phyloP scores from a whole-genome alignment of 495 filamentous ascomycete species.

The Tetracladium marchalianum region DNA sequence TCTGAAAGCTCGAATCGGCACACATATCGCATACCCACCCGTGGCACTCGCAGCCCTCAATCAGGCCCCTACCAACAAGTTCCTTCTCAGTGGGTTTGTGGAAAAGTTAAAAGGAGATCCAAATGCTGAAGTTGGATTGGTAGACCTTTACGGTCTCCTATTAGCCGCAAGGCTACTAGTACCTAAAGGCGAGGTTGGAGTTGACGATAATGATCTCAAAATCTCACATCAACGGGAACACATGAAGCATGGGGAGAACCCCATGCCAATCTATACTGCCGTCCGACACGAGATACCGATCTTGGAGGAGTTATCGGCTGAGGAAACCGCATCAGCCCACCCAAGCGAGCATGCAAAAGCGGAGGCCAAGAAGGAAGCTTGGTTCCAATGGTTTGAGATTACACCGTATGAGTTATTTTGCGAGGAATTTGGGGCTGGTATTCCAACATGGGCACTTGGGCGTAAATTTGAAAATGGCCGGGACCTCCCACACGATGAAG shows the following conservation, averaged over 20 bases:
- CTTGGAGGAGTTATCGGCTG: slow-evolving; percentile 30
- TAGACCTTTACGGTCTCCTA: slow-evolving; percentile 84
- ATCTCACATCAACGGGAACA: slow-evolving; percentile 72
- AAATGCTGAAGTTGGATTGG: slow-evolving; percentile 73
- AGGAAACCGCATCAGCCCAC: slow-evolving; percentile 28
- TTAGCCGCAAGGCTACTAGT: slow-evolving; percentile 76
- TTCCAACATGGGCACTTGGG: slow-evolving; percentile 89
- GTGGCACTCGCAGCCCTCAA: slow-evolving; percentile 65
- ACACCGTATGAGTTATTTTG: slow-evolving; percentile 95
- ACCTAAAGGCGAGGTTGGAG: slow-evolving; percentile 68
- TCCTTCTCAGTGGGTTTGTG: slow-evolving; percentile 74
- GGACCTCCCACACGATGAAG: slow-evolving; percentile 46
- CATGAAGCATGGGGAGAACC: slow-evolving; percentile 64
- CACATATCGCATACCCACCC: slow-evolving; percentile 90
- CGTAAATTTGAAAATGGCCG: slow-evolving; percentile 65
- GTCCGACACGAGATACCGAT: slow-evolving; percentile 94
- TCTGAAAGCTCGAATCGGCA: slow-evolving; percentile 69
- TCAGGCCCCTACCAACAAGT: slow-evolving; percentile 83
- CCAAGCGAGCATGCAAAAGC: slow-evolving; percentile 42
- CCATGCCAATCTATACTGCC: slow-evolving; percentile 88
- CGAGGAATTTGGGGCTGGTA: slow-evolving; percentile 79
- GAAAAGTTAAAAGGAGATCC: slow-evolving; percentile 83
- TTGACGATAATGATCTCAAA: slow-evolving; percentile 72
- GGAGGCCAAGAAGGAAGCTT: slow-evolving; percentile 62
- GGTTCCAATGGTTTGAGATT: slow-evolving; percentile 98